Base-by-base conservation (phyloP, 192 early-diverging fungal species). In the Gonapodya prolifera region DNA sequence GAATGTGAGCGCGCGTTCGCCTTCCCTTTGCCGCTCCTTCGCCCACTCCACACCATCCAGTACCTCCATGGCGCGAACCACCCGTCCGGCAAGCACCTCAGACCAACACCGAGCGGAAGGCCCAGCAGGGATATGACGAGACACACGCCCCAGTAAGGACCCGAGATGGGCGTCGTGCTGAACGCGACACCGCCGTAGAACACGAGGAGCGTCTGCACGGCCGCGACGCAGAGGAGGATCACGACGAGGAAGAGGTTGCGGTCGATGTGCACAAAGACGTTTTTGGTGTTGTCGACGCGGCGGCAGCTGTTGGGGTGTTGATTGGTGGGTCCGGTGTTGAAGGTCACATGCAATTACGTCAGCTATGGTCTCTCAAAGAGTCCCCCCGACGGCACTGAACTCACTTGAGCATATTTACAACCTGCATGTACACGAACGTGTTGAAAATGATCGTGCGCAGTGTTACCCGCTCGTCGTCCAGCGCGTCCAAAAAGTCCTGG, bases 21-120 rank as follows among this genome's bases (percentile, higher is more conserved):
- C n/a, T n/a, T n/a, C n/a, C n/a, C n/a, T n/a, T n/a, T n/a, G n/a
- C n/a, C n/a, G n/a, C n/a, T n/a, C n/a, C n/a, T n/a, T n/a, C n/a
- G n/a, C n/a, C n/a, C n/a, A n/a, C n/a, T n/a, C n/a, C n/a, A n/a
- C n/a, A n/a, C n/a, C n/a, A n/a, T n/a, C n/a, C 75, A 34, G n/a
- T 18, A 18, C 18, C 23, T 75, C 75, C 61, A 23, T 18, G 23
- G 30, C 18, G 18, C 30, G 18, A 18, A 18, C 75, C 73, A 74
- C 77, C 73, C 81, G 78, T 96, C 94, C 0, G 97, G 97, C 29
- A 96, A 83, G 18, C 97, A 81, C 30, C 95, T 87, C 69, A 99
- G 88, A 1, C 95, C 77, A 30, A 78, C 34, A 33, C 78, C 78
- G n/a, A 78, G 17, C 33, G 78, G 78, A 16, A 78, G 69, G 34